phyloP scores from a whole-genome alignment of 331 rosid genomes.

The Spiraea crenata region DNA sequence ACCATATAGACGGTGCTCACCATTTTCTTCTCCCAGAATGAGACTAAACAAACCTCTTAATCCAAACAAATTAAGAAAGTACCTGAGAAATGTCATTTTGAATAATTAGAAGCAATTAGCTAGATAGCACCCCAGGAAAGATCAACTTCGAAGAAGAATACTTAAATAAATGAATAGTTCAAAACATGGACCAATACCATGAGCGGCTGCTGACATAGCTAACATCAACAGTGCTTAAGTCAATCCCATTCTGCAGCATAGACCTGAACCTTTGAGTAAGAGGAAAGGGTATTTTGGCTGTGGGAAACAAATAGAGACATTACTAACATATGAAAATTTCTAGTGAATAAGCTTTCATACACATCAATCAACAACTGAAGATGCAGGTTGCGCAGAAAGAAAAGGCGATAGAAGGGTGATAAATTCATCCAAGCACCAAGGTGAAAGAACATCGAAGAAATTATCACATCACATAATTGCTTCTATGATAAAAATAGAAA shows the following conservation, averaged over 20 bases:
- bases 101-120: slow-evolving; percentile 25
- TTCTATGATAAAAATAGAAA: too few relatives aligned
- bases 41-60: slow-evolving; percentile 96
- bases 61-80: slow-evolving; percentile 96
- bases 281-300: slow-evolving; percentile 99
- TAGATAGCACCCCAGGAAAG: slow-evolving; percentile 14
- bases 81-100: slow-evolving; percentile 51
- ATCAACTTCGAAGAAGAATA: background rate
- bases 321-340: slow-evolving; percentile 1
- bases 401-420: background rate
- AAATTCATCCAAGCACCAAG: background rate
- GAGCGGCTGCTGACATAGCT: slow-evolving; percentile 99
- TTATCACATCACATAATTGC: too few relatives aligned
- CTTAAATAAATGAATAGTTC: background rate
- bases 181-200: slow-evolving; percentile 52
- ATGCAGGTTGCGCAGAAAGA: background rate
- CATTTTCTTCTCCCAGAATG: slow-evolving; percentile 99
- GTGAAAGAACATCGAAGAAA: background rate
- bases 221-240: slow-evolving; percentile 98
- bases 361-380: background rate
- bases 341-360: background rate
- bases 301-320: slow-evolving; percentile 21
- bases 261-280: slow-evolving; percentile 95
- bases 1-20: slow-evolving; percentile 41
- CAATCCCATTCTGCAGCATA: slow-evolving; percentile 97